These are phyloP conservation scores for Chenopodium album DNA, from an alignment of 148 eudicot genomes.

Conservation along the genomic window DNA sequence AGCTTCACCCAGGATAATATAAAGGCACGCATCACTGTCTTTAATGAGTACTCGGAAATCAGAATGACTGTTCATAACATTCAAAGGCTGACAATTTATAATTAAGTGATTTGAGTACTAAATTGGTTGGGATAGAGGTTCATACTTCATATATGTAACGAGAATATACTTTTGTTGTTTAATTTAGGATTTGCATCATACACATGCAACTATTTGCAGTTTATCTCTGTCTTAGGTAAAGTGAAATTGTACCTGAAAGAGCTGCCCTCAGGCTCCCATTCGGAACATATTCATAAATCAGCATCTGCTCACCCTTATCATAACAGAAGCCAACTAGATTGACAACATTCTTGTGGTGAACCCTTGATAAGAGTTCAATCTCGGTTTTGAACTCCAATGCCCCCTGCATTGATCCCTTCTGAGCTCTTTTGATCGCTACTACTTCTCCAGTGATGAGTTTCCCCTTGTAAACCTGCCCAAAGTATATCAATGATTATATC, in stretches of 20 bases:
- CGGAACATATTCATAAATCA: constrained; percentile 82
- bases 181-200: neutral
- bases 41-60: neutral
- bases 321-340: constrained; percentile 83
- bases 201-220: neutral
- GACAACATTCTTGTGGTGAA: constrained; percentile 93
- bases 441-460: constrained; percentile 57
- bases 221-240: neutral
- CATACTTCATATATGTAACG: too few species aligned
- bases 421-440: constrained; percentile 81
- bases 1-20: neutral
- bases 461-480: constrained; percentile 75
- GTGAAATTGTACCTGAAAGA: constrained; percentile 52
- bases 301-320: constrained; percentile 84
- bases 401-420: constrained; percentile 82
- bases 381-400: constrained; percentile 87
- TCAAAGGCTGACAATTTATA: too few species aligned
- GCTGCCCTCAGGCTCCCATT: constrained; percentile 79
- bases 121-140: too few species aligned
- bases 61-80: neutral
- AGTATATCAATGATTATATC: neutral
- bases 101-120: too few species aligned
- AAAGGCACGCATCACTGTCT: neutral
- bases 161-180: too few species aligned
- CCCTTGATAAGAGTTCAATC: constrained; percentile 91